Percentiles rank a stretch among this genome's conserved stretches.
These are phyloP conservation scores for Chrysopogon serrulatus DNA, from an alignment of 176 grass and related monocot species.

Conservation along the genomic window DNA sequence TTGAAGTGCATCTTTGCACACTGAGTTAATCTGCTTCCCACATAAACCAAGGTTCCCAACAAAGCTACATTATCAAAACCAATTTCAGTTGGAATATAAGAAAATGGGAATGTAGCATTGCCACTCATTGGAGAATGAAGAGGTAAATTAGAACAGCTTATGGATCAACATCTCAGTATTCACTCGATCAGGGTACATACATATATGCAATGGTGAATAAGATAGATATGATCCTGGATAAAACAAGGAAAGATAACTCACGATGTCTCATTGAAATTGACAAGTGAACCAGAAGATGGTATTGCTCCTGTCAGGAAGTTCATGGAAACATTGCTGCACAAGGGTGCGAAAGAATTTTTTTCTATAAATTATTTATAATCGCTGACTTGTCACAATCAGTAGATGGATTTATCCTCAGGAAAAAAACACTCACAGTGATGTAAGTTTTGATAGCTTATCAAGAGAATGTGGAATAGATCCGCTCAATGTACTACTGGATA, in stretches of 20 bases:
- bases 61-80: slow-evolving; percentile 29
- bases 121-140: background rate
- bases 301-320: slow-evolving; percentile 86
- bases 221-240: background rate
- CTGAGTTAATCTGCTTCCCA: too few relatives aligned
- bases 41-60: slow-evolving; percentile 68
- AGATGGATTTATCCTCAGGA: slow-evolving; percentile 9
- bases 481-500: slow-evolving; percentile 89
- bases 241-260: slow-evolving; percentile 42
- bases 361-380: too few relatives aligned
- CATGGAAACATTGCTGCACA: slow-evolving; percentile 88
- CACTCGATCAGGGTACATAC: background rate
- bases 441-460: slow-evolving; percentile 66
- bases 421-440: slow-evolving; percentile 64
- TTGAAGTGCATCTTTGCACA: too few relatives aligned
- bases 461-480: slow-evolving; percentile 76
- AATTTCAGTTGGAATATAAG: slow-evolving; percentile 14
- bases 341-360: slow-evolving; percentile 4
- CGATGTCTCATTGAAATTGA: slow-evolving; percentile 76
- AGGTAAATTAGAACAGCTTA: background rate
- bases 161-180: background rate
- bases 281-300: slow-evolving; percentile 55
- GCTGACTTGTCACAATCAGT: too few relatives aligned
- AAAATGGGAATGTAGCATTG: background rate
- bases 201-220: background rate